Evolutionary conservation across 139 green algal genomes (phyloP).

Genomic region (Chlamydomonas schloesseri): DNA sequence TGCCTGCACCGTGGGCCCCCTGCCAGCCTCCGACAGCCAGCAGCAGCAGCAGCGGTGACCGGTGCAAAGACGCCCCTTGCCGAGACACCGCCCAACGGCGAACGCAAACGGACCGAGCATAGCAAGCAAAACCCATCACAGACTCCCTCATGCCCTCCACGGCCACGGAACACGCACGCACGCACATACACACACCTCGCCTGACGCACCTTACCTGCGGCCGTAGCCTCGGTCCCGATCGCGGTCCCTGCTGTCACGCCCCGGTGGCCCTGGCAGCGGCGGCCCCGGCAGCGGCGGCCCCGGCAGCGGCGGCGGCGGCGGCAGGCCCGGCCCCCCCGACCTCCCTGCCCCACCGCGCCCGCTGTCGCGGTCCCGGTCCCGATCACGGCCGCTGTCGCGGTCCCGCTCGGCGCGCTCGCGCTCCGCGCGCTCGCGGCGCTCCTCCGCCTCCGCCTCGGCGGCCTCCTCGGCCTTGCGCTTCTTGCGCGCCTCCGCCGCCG

Average conservation of each 20-base stretch:
- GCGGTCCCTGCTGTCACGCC: background rate
- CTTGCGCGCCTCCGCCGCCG: conserved; percentile 58
- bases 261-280: background rate
- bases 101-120: background rate
- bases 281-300: background rate
- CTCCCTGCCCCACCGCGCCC: no score
- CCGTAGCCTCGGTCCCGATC: background rate
- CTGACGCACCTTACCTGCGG: background rate
- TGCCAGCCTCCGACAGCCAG: no score
- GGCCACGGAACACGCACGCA: background rate
- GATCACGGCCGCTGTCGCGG: background rate
- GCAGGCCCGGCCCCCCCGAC: background rate
- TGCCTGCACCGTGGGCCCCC: no score
- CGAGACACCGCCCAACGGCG: background rate
- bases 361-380: no score
- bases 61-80: background rate
- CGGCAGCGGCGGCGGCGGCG: background rate
- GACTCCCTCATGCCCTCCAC: no score
- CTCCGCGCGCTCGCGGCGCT: background rate
- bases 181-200: background rate
- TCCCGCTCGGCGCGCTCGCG: background rate
- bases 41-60: no score
- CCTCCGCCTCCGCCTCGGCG: background rate
- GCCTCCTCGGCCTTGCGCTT: conserved; percentile 39
- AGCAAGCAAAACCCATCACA: no score